Percentiles rank a stretch among this genome's conserved stretches.
Conservation (phyloP, 768 basidiomycete species). For the Tylopilus felleus region DNA sequence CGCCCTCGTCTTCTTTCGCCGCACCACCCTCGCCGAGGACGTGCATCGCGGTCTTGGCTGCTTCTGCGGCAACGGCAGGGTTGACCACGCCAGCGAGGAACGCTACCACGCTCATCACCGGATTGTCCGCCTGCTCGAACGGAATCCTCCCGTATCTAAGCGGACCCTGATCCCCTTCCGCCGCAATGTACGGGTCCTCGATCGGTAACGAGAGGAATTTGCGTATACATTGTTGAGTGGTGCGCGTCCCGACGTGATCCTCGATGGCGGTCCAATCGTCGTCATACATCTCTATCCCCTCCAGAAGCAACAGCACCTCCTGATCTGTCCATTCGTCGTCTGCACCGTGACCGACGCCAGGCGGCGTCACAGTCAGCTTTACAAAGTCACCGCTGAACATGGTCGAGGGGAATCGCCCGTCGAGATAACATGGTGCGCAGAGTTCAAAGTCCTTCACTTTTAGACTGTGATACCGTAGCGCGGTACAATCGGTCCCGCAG, state of each 20-base stretch:
- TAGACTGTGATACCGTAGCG: conserved; percentile 85
- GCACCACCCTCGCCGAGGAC: conserved; percentile 67
- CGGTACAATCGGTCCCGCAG: conserved; percentile 90
- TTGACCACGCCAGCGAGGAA: conserved; percentile 92
- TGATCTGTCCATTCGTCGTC: conserved; percentile 87
- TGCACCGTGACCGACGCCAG: conserved; percentile 34
- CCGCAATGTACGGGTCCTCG: conserved; percentile 87
- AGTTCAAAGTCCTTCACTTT: conserved; percentile 91
- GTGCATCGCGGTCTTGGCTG: conserved; percentile 86
- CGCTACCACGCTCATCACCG: conserved; percentile 97
- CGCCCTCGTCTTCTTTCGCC: conserved; percentile 33
- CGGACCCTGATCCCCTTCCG: conserved; percentile 72
- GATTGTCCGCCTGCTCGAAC: conserved; percentile 94
- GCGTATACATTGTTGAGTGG: conserved; percentile 91
- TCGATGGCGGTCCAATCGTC: conserved; percentile 95
- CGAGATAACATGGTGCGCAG: conserved; percentile 90
- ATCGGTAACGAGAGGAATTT: conserved; percentile 96
- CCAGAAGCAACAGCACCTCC: conserved; percentile 84
- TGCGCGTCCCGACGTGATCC: conserved; percentile 88
- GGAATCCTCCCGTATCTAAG: conserved; percentile 77
- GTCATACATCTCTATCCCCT: conserved; percentile 97
- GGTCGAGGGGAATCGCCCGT: conserved; percentile 92
- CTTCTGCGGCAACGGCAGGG: conserved; percentile 88
- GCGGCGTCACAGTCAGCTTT: conserved; percentile 54
- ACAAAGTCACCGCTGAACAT: conserved; percentile 99